Evolutionary conservation across 2,329 filamentous ascomycete genomes (phyloP), one percentile per base, ranked within the genome.

Genomic region (Fonsecaea nubica): DNA sequence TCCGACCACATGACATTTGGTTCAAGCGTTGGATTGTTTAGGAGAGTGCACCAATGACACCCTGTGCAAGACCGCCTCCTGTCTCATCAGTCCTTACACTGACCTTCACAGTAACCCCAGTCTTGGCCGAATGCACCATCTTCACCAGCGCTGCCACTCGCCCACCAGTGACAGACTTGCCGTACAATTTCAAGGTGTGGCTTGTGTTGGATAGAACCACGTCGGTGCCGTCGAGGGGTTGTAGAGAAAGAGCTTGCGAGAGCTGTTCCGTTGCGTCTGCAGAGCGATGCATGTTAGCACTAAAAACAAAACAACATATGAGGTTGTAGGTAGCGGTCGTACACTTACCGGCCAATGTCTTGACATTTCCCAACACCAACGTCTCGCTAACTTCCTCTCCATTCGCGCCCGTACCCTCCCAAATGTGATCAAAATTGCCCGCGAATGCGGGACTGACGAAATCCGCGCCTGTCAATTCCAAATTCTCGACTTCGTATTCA

Each of bases 21-120:
- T 30, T 25, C 48, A 50, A 50, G 45, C 21, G 25, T 50, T 30
- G 45, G 45, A 25, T 10, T 4, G 21, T 8, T 25, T 65, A 70
- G 33, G 58, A 63, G 60, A 70, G 62, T 18, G 60, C 65, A 8
- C 58, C 53, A 42, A 68, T 40, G 13, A 70, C 50, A 2, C 65
- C 65, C 6, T 53, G 86, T 68, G 95, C 93, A 75, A 99, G 89
- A 63, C 92, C 92, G 0, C 58, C 58, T 21, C 58, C 58, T 77
- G 95, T 92, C 80, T 99, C 95, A 79, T 99, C 95, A 78, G 91
- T 91, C 76, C 95, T 87, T 68, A 94, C 92, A 60, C 90, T 91
- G 74, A 99, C 92, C 87, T 98, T 98, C 75, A 94, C 96, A 65
- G 95, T 97, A 32, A 98, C 93, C 60, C 95, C 95, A 58, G 90